Conservation (phyloP, 2,329 filamentous ascomycete species). For the Phyllosticta capitalensis region DNA sequence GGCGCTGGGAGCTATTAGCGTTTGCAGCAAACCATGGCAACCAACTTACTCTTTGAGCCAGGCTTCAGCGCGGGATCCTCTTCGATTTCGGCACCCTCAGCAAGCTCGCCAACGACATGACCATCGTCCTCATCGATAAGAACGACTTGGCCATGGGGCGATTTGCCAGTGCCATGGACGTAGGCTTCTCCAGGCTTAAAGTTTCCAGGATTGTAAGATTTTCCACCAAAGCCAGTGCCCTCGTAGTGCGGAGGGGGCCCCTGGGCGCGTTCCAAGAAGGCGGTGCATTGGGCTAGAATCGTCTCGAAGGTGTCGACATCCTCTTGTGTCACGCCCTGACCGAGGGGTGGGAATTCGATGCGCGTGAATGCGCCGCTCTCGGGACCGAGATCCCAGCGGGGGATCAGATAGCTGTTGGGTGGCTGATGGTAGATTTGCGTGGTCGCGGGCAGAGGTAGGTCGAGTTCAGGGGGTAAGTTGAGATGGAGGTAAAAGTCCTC, state of each 20-base stretch:
- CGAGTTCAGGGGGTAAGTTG: constrained; percentile 86
- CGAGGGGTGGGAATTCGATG: constrained; percentile 75
- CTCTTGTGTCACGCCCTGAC: constrained; percentile 71
- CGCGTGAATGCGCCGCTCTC: constrained; percentile 85
- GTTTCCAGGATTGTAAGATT: constrained; percentile 67
- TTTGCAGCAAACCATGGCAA: background rate
- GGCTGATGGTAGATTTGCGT: constrained; percentile 97
- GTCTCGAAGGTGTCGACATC: constrained; percentile 96
- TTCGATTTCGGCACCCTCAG: constrained; percentile 69
- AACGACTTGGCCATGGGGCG: constrained; percentile 63
- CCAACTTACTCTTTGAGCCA: constrained; percentile 74
- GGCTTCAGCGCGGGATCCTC: constrained; percentile 67
- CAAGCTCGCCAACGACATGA: constrained; percentile 85
- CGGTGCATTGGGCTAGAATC: constrained; percentile 93
- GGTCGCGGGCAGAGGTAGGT: constrained; percentile 84
- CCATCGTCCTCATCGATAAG: constrained; percentile 93
- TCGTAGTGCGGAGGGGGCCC: constrained; percentile 38
- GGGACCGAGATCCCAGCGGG: constrained; percentile 84
- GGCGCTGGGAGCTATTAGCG: constrained; percentile 47
- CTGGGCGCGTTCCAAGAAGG: constrained; percentile 77
- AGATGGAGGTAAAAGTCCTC: constrained; percentile 97
- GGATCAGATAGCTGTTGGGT: constrained; percentile 85
- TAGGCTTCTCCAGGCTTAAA: constrained; percentile 76
- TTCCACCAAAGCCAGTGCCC: constrained; percentile 21
- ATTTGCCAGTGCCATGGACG: constrained; percentile 33